Conservation (phyloP, 2,329 filamentous ascomycete genomes). For the Monosporascus sp. region DNA sequence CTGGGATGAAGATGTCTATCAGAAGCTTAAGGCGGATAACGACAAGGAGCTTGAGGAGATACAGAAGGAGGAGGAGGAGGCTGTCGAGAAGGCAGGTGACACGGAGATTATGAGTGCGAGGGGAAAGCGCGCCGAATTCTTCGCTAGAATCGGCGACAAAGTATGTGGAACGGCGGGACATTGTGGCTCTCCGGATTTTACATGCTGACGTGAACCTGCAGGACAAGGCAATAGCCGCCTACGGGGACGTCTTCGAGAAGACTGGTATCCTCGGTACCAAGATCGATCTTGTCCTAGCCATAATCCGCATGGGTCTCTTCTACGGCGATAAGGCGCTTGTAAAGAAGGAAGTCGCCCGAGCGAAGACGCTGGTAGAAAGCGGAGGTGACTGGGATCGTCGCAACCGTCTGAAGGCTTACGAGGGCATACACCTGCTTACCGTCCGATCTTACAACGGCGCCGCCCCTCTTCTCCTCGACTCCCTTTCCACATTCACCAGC, state of each 20-base stretch:
- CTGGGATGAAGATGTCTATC: conserved; percentile 89
- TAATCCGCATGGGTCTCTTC: conserved; percentile 93
- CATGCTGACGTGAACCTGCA: conserved; percentile 31
- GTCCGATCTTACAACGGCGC: conserved; percentile 85
- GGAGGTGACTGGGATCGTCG: conserved; percentile 98
- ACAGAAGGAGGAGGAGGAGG: conserved; percentile 88
- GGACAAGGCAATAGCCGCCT: conserved; percentile 91
- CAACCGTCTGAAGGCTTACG: conserved; percentile 98
- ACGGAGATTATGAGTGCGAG: conserved; percentile 89
- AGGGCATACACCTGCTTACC: conserved; percentile 87
- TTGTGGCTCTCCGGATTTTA: background rate
- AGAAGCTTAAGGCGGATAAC: conserved; percentile 69
- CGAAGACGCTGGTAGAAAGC: conserved; percentile 83
- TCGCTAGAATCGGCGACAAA: conserved; percentile 94
- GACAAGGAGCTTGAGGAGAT: conserved; percentile 69
- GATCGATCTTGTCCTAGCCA: conserved; percentile 93
- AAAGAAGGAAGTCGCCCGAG: conserved; percentile 89
- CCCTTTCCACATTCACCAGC: conserved; percentile 94
- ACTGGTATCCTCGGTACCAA: conserved; percentile 95
- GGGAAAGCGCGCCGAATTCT: conserved; percentile 94
- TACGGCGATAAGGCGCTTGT: conserved; percentile 89
- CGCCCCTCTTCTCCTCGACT: conserved; percentile 91
- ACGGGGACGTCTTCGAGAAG: conserved; percentile 92
- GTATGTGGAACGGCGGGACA: conserved; percentile 36
- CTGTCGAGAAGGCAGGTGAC: conserved; percentile 91